These are phyloP conservation scores for Pythium chondricola DNA, from an alignment of 352 stramenopile species.

Conservation along the genomic window DNA sequence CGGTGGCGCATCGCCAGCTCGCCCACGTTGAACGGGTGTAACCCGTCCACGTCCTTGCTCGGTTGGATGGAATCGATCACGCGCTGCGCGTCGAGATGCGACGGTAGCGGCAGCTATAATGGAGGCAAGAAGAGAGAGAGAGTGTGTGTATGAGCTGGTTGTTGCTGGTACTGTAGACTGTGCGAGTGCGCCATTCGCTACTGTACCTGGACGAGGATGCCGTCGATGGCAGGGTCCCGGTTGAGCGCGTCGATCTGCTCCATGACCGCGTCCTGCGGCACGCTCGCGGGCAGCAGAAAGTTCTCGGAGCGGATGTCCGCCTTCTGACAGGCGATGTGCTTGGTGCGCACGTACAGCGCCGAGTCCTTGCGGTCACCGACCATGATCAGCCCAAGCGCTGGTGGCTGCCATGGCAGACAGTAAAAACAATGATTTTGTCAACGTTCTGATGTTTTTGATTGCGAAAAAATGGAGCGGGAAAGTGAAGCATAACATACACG, in stretches of 20 bases:
- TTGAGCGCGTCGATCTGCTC: constrained; percentile 75
- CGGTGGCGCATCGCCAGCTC: constrained; percentile 83
- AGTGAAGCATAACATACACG: constrained; percentile 25
- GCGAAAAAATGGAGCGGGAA: not conserved
- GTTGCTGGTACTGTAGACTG: not conserved
- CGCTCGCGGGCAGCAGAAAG: constrained; percentile 63
- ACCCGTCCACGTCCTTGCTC: constrained; percentile 98
- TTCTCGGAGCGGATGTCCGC: constrained; percentile 91
- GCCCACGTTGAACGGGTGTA: constrained; percentile 97
- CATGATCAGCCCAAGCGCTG: constrained; percentile 97
- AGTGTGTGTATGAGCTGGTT: not conserved
- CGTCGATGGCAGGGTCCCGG: constrained; percentile 64
- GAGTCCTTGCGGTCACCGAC: constrained; percentile 96
- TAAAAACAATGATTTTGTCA: not conserved
- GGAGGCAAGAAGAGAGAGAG: not conserved
- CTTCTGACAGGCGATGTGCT: constrained; percentile 94
- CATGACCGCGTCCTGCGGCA: constrained; percentile 47
- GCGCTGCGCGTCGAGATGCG: constrained; percentile 88
- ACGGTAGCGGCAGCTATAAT: constrained; percentile 88
- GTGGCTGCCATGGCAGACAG: constrained; percentile 34
- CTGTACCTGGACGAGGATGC: constrained; percentile 81
- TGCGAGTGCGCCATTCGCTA: not conserved
- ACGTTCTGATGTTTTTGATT: not conserved
- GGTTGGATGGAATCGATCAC: constrained; percentile 93
- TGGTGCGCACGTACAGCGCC: constrained; percentile 97